Conservation (phyloP, 73 alveolate species). For the Diophrys sp. region DNA sequence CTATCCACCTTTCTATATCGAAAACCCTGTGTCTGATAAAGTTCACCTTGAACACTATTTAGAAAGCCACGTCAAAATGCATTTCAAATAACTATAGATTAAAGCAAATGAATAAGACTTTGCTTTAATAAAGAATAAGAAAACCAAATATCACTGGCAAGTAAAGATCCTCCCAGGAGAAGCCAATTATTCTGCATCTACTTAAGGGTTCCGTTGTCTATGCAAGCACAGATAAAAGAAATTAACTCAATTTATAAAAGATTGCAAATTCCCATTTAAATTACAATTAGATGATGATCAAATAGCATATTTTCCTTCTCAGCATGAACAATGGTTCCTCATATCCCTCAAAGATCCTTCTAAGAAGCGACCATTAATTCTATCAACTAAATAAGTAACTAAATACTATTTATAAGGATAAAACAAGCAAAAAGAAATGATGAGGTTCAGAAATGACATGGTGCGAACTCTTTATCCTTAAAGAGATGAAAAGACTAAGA, state of each 20-base stretch:
- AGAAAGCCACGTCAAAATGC: not conserved
- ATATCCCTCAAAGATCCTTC: no score
- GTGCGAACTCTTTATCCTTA: not conserved
- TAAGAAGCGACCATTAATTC: no score
- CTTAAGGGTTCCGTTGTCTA: not conserved
- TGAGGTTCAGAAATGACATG: not conserved
- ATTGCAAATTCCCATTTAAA: no score
- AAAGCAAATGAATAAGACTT: not conserved
- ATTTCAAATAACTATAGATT: no score
- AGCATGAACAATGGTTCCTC: no score
- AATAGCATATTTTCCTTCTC: not conserved
- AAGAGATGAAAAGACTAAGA: slow-evolving; percentile 16
- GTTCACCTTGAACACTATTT: not conserved
- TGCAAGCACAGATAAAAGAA: not conserved
- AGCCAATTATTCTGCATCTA: not conserved
- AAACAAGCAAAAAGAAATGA: not conserved
- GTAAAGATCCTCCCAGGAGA: not conserved
- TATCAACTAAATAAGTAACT: no score
- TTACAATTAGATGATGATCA: not conserved
- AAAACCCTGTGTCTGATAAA: not conserved
- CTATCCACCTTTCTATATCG: not conserved
- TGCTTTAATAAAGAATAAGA: not conserved
- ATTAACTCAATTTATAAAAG: no score
- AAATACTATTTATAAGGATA: not conserved
- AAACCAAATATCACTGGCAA: not conserved